Base-by-base conservation (phyloP, 306 rosid genomes). In the Hippophae gyantsensis region DNA sequence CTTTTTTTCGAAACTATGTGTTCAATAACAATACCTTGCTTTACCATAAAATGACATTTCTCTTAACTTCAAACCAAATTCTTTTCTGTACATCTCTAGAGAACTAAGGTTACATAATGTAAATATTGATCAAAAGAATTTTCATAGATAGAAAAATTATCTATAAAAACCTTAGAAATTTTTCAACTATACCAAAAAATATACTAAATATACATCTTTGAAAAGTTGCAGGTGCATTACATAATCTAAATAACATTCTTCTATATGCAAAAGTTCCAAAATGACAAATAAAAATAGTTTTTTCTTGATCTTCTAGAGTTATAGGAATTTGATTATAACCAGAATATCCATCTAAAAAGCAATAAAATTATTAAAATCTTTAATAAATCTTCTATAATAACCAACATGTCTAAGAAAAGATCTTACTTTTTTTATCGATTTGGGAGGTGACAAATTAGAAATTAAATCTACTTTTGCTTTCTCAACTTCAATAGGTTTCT, bases 81-180 rank as follows among this genome's bases (percentile, higher is more conserved):
- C 5, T 55, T 55, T 10, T 55, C 23, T 43, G 1, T 55, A 13
- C 43, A 26, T 55, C 43, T 55, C 43, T 55, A 27, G 2, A 55
- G 10, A 55, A 55, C 43, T 26, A 55, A 26, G 9, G 43, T 55
- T 27, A 55, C 13, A 26, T 55, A 7, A 55, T 18, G 27, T 5
- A 55, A 55, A 55, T 43, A 55, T 55, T 55, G 7, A 32, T 26
- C 59, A 55, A 55, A 55, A 32, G 38, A 32, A 32, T 32, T 32
- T 32, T 32, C 5, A 32, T 32, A 32, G 38, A 32, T 32, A 32
- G 38, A 32, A 32, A 32, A 32, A 4, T 18, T 4, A 32, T 32
- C 38, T 4, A 32, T 32, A 32, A 32, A 32, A 32, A 32, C 38
- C 38, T 32, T 4, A 32, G 38, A 32, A 32, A 32, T 32, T 3